These are phyloP conservation scores for Gracilaria caudata DNA, from an alignment of 23 red algal species.

Conservation along the genomic window DNA sequence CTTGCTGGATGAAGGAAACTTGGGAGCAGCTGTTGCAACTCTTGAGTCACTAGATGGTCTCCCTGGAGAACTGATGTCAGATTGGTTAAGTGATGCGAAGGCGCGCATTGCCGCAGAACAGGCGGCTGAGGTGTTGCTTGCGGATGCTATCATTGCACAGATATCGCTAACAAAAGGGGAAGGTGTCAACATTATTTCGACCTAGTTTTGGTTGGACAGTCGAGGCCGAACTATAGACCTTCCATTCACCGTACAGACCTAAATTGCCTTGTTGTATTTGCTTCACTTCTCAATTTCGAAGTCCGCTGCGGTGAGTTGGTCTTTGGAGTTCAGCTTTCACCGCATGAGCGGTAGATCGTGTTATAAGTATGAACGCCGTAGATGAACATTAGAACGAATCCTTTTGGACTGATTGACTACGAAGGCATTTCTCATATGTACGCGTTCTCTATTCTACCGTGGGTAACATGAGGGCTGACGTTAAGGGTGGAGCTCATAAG, in stretches of 20 bases:
- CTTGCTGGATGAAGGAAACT: slow-evolving; percentile 45
- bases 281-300: neutral
- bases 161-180: slow-evolving; percentile 50
- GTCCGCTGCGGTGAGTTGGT: neutral
- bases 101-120: slow-evolving; percentile 51
- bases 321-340: too few species aligned
- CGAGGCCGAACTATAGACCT: neutral
- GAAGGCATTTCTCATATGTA: neutral
- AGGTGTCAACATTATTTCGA: neutral
- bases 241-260: neutral
- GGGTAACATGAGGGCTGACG: too few species aligned
- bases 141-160: slow-evolving; percentile 70
- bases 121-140: slow-evolving; percentile 56
- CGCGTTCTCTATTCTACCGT: too few species aligned
- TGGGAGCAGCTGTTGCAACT: slow-evolving; percentile 42
- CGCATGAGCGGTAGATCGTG: neutral
- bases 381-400: neutral
- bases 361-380: neutral
- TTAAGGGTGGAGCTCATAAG: too few species aligned
- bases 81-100: slow-evolving; percentile 65
- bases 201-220: slow-evolving; percentile 7
- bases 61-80: slow-evolving; percentile 41
- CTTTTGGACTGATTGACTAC: neutral
- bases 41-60: slow-evolving; percentile 61
- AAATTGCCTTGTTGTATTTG: neutral